Percentiles rank a stretch among this genome's conserved stretches.
phyloP scores from a whole-genome alignment of 305 asterid species.

The Fraxinus platypoda region DNA sequence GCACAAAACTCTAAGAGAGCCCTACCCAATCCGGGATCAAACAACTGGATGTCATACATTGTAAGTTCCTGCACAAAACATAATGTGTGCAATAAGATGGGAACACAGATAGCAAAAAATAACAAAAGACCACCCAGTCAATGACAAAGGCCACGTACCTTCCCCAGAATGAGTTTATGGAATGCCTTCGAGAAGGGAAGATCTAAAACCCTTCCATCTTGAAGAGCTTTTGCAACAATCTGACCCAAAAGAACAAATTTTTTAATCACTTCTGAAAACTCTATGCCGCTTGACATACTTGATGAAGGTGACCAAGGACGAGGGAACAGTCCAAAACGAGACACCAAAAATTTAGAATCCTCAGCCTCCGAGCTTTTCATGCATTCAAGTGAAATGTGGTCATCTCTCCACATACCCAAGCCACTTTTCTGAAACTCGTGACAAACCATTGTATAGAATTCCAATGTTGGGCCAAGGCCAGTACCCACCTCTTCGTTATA shows the following conservation, averaged over 20 bases:
- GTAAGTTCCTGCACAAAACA: constrained; percentile 67
- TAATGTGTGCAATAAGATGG: constrained; percentile 3
- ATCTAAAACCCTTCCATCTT: constrained; percentile 91
- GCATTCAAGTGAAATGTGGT: constrained; percentile 32
- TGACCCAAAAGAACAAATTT: constrained; percentile 81
- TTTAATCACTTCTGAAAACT: constrained; percentile 52
- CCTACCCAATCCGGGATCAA: constrained; percentile 84
- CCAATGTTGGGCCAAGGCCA: constrained; percentile 96
- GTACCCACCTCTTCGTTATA: constrained; percentile 95
- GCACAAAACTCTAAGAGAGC: constrained; percentile 76
- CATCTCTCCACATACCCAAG: constrained; percentile 91
- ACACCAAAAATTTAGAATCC: constrained; percentile 41
- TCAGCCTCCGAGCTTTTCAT: constrained; percentile 29
- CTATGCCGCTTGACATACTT: constrained; percentile 36
- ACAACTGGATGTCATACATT: constrained; percentile 68
- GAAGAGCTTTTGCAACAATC: constrained; percentile 84
- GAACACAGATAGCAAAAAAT: constrained; percentile 20
- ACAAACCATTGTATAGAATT: constrained; percentile 83
- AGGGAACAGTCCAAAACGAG: constrained; percentile 85
- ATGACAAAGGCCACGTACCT: constrained; percentile 43
- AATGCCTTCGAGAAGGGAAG: constrained; percentile 90
- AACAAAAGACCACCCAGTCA: constrained; percentile 11
- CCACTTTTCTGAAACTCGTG: constrained; percentile 79
- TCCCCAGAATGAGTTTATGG: constrained; percentile 74
- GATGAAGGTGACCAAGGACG: constrained; percentile 72